These are phyloP conservation scores for Quercus dentata DNA, from an alignment of 306 rosid species.

Conservation along the genomic window DNA sequence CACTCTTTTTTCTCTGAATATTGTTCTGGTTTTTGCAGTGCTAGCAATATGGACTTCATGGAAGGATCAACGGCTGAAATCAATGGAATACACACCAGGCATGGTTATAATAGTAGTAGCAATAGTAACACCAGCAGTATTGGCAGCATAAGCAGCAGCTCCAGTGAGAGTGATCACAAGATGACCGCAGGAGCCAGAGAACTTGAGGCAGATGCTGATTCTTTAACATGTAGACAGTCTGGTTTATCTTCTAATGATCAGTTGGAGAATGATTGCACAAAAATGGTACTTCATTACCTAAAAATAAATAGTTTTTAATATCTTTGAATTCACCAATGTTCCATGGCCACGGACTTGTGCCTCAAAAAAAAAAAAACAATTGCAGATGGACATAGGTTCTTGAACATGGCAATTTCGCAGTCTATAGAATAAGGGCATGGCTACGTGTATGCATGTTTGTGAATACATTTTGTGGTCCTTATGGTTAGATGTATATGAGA, in stretches of 20 bases:
- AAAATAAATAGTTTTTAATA: background rate
- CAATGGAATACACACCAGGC: conserved; percentile 52
- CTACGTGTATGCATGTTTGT: background rate
- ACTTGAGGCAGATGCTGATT: conserved; percentile 98
- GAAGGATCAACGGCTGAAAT: conserved; percentile 68
- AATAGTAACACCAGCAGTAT: conserved; percentile 94
- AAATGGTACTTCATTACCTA: conserved; percentile 58
- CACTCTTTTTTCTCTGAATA: conserved; percentile 6
- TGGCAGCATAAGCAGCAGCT: conserved; percentile 88
- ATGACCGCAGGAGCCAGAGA: conserved; percentile 68
- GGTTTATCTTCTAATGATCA: conserved; percentile 68
- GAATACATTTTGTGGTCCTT: background rate
- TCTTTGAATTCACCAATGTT: conserved; percentile 1
- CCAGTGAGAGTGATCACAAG: conserved; percentile 84
- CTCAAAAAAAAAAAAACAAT: background rate
- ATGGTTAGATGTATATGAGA: background rate
- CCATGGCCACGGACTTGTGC: background rate
- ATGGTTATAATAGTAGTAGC: conserved; percentile 89
- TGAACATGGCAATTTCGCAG: conserved; percentile 3
- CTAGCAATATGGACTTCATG: conserved; percentile 60
- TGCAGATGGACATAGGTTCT: background rate
- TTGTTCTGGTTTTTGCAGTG: conserved; percentile 60
- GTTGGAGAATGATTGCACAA: conserved; percentile 60
- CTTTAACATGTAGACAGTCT: conserved; percentile 82
- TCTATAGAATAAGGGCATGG: background rate